Evolutionary conservation across 2,329 filamentous ascomycete species (phyloP), one percentile per base, ranked within the genome.

Genomic region (Hymenoscyphus repandus): DNA sequence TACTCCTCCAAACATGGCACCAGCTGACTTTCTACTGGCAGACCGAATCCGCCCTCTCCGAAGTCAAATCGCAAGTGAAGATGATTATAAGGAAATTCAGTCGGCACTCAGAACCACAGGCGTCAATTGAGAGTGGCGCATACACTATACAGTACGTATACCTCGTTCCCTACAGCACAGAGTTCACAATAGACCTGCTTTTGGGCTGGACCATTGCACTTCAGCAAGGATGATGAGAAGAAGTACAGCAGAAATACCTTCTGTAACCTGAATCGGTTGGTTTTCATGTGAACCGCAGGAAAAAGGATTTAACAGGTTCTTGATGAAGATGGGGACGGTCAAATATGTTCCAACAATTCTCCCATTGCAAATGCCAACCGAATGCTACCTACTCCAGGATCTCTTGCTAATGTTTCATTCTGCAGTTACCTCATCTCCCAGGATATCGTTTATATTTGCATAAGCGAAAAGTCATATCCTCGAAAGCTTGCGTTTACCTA

Each of bases 401-500:
- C 4, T 27, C 7, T 27, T 7, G 22, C 22, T 27, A 27, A 27
- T 7, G 4, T 27, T 27, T 4, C 22, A 27, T 7, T 31, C 36
- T 42, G 15, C 64, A 90, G 87, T 79, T 96, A 96, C 76, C 75
- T 92, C 57, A 88, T 99, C 72, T 77, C 86, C 64, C 78, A 83
- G 65, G 85, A 88, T 63, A 79, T 99, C 61, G 85, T 90, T 73
- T 97, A 95, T 76, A 78, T 97, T 63, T 90, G 88, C 76, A 92
- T 99, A 71, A 91, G 88, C 76, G 91, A 96, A 70, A 80, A 83
- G 51, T 89, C 89, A 50, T 99, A 97, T 76, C 92, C 93, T 52
- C 92, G 93, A 71, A 97, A 99, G 73, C 87, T 99, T 44, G 92
- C 95, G 66, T 96, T 99, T 72, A 96, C 92, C 55, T 99, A 97